Percentiles rank a stretch among this genome's conserved stretches.
phyloP scores from a whole-genome alignment of 140 eudicot species.

The Ambrosia hybrid region DNA sequence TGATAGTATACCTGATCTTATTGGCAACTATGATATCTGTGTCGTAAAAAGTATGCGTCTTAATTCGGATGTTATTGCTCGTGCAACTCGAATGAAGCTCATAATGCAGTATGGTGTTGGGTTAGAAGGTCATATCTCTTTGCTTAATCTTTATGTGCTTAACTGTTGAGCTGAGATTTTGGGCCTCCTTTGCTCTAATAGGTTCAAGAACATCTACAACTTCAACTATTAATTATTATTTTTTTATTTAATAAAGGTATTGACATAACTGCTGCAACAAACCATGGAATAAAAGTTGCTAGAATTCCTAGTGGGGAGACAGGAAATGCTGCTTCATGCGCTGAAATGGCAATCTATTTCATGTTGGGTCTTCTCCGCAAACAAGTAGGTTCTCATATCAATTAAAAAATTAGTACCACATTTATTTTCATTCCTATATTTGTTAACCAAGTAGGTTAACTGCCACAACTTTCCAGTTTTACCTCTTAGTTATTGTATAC shows the following conservation, averaged over 20 bases:
- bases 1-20: constrained; percentile 49
- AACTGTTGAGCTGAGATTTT: neutral
- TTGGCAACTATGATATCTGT: constrained; percentile 76
- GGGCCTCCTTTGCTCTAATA: neutral
- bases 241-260: constrained; percentile 50
- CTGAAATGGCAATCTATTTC: constrained; percentile 94
- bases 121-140: constrained; percentile 56
- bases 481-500: no score
- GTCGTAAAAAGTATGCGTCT: constrained; percentile 64
- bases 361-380: constrained; percentile 91
- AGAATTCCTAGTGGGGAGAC: constrained; percentile 71
- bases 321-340: constrained; percentile 97
- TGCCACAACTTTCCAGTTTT: no score
- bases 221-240: neutral
- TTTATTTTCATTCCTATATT: neutral
- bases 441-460: neutral
- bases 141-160: neutral
- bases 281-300: constrained; percentile 81
- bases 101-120: constrained; percentile 97
- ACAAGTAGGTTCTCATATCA: constrained; percentile 56
- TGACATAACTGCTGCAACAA: constrained; percentile 74
- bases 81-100: constrained; percentile 79
- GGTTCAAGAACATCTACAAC: neutral
- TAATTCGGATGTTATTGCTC: constrained; percentile 58
- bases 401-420: constrained; percentile 1